Evolutionary conservation across 495 filamentous ascomycete genomes (phyloP).

Genomic region (Cercophora scortea): DNA sequence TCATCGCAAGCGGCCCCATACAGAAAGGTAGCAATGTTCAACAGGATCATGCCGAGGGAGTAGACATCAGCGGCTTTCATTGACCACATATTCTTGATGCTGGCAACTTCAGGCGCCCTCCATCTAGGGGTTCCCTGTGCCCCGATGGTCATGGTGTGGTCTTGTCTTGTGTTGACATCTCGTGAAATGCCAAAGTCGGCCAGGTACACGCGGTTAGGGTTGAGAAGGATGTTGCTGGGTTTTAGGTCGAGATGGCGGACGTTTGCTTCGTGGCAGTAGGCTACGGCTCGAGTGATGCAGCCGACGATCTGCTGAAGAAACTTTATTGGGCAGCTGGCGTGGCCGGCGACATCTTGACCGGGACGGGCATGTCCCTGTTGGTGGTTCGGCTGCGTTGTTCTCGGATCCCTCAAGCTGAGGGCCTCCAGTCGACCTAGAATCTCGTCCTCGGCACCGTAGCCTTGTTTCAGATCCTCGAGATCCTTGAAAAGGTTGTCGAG

Average conservation of each 20-base stretch:
- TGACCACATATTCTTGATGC: conserved; percentile 22
- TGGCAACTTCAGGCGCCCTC: conserved; percentile 27
- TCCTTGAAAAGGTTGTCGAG: conserved; percentile 29
- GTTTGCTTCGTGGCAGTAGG: conserved; percentile 29
- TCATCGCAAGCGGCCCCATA: conserved; percentile 21
- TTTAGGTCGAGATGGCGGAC: conserved; percentile 37
- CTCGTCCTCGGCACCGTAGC: conserved; percentile 24
- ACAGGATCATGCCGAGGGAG: conserved; percentile 26
- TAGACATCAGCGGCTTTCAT: conserved; percentile 31
- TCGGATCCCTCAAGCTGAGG: conserved; percentile 22
- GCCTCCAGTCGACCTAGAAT: conserved; percentile 19
- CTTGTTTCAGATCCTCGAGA: conserved; percentile 22
- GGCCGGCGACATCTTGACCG: background rate
- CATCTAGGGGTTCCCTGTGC: conserved; percentile 26
- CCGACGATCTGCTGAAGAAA: conserved; percentile 27
- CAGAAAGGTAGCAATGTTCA: conserved; percentile 28
- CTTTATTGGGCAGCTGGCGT: conserved; percentile 17
- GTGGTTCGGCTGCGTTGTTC: conserved; percentile 8
- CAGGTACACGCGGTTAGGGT: conserved; percentile 28
- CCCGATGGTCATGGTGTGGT: conserved; percentile 27
- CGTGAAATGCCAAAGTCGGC: conserved; percentile 37
- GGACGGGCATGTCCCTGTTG: background rate
- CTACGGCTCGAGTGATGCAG: conserved; percentile 32
- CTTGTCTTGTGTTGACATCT: conserved; percentile 22
- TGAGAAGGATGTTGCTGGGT: conserved; percentile 34